Evolutionary conservation across 257 asterid species (phyloP).

Genomic region (Solanum virginianum): DNA sequence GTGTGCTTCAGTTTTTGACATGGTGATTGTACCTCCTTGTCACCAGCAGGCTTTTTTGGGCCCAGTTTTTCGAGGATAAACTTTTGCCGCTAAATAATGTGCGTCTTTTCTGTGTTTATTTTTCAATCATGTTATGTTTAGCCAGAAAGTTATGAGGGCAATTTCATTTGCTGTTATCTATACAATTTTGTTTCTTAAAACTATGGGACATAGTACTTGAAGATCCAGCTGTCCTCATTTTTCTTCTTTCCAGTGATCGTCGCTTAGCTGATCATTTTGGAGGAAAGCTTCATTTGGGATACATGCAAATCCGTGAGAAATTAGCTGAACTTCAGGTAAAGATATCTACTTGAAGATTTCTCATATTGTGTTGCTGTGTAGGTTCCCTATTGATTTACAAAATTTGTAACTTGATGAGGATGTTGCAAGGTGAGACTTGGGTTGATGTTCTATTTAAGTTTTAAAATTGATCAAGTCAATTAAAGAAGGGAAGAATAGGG

Average conservation of each 20-base stretch:
- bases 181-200: not conserved
- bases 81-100: slow-evolving; percentile 98
- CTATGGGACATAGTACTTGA: not conserved
- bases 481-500: not conserved
- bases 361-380: not conserved
- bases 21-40: slow-evolving; percentile 82
- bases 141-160: slow-evolving; percentile 27
- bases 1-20: slow-evolving; percentile 61
- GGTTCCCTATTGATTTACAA: not conserved
- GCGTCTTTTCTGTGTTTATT: slow-evolving; percentile 79
- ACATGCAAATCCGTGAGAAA: slow-evolving; percentile 94
- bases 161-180: not conserved
- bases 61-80: slow-evolving; percentile 96
- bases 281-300: slow-evolving; percentile 97
- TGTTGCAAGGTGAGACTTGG: not conserved
- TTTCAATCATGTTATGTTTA: slow-evolving; percentile 45
- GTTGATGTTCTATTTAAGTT: not conserved
- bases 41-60: slow-evolving; percentile 96
- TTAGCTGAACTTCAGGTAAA: slow-evolving; percentile 89
- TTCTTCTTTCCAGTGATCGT: slow-evolving; percentile 74
- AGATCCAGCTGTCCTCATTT: not conserved
- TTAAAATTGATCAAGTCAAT: not conserved
- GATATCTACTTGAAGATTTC: not conserved
- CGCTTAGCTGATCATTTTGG: slow-evolving; percentile 99
- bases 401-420: not conserved